Percentiles rank a stretch among this genome's conserved stretches.
These are phyloP conservation scores for Penicillium fimorum DNA, from an alignment of 495 filamentous ascomycete species.

Conservation along the genomic window DNA sequence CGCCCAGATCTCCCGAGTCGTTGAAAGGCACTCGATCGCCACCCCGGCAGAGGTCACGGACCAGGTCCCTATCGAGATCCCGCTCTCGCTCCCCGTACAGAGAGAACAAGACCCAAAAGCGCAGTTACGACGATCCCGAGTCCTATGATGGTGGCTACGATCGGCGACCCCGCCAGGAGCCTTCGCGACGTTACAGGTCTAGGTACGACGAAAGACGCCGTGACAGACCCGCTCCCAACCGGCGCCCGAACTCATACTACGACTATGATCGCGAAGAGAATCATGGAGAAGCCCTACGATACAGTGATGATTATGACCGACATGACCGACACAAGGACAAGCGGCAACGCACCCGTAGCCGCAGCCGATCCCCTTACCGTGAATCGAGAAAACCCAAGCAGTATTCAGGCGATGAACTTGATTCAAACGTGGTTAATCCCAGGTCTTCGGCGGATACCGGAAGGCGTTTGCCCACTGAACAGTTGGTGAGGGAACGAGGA, in stretches of 20 bases:
- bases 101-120: constrained; percentile 62
- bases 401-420: constrained; percentile 41
- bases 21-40: constrained; percentile 38
- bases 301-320: constrained; percentile 60
- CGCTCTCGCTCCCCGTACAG: constrained; percentile 45
- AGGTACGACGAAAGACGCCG: constrained; percentile 37
- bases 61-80: constrained; percentile 36
- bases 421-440: constrained; percentile 21
- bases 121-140: constrained; percentile 61
- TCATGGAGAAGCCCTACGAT: constrained; percentile 44
- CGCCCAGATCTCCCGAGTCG: constrained; percentile 52
- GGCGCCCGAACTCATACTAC: constrained; percentile 53
- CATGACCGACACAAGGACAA: constrained; percentile 58
- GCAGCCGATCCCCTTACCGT: constrained; percentile 58
- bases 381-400: constrained; percentile 44
- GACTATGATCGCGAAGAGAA: constrained; percentile 63
- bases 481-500: constrained; percentile 69
- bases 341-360: constrained; percentile 65
- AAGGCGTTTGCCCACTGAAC: constrained; percentile 47
- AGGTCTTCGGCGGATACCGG: constrained; percentile 24
- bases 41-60: constrained; percentile 42
- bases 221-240: constrained; percentile 27
- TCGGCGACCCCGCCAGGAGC: constrained; percentile 51
- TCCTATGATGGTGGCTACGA: constrained; percentile 45
- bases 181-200: constrained; percentile 37